phyloP scores from a whole-genome alignment of 139 green algal genomes.

The Pleodorina starrii region DNA sequence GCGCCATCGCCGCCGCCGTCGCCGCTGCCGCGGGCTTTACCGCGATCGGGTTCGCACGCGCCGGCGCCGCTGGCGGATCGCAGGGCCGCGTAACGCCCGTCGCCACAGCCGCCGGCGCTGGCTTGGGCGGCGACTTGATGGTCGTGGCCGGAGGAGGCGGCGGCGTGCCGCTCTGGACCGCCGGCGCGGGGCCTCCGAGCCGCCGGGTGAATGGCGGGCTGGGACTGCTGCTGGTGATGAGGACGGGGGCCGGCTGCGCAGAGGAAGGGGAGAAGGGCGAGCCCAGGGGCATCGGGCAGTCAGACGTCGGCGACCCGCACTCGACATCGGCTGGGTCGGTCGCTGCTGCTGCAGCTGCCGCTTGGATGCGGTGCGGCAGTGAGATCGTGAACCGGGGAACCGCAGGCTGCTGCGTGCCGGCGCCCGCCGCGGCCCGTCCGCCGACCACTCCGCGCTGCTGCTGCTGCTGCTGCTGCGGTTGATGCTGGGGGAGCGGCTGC shows the following conservation, averaged over 20 bases:
- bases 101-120: neutral
- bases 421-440: no score
- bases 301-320: no score
- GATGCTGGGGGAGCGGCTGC: neutral
- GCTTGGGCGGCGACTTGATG: neutral
- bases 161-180: neutral
- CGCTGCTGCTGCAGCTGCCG: no score
- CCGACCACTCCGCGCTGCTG: no score
- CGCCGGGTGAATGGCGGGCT: neutral
- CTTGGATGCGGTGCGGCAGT: neutral
- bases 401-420: no score
- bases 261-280: conserved; percentile 1
- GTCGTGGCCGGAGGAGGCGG: neutral
- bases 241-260: neutral
- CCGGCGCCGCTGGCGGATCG: neutral
- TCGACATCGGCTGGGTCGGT: no score
- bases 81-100: neutral
- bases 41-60: neutral
- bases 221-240: neutral
- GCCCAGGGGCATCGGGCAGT: neutral
- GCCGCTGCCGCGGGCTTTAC: neutral
- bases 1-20: neutral
- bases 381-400: neutral
- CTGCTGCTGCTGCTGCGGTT: neutral
- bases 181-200: neutral